Evolutionary conservation across 1,284 basidiomycete species (phyloP), one percentile per base, ranked within the genome.

Genomic region (Microbotryum violaceum): DNA sequence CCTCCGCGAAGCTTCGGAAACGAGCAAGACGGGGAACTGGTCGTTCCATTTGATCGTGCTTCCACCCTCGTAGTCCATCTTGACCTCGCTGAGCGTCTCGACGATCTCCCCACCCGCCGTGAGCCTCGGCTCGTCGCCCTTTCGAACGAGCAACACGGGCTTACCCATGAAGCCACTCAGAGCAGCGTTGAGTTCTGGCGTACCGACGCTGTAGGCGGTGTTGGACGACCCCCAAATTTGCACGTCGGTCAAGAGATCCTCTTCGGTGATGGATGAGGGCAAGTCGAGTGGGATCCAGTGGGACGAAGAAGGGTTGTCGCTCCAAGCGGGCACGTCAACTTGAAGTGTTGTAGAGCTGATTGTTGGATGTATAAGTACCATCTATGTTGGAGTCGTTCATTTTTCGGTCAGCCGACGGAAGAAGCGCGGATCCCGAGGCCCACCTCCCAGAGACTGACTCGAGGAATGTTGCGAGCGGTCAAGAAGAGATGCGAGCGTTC

Each of bases 291-390:
- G 64, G n/a, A 66, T 50, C 12, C 56, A 51, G 52, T 58, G 60
- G 1, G 44, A 47, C 27, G 25, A 20, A 4, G 46, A 6, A 27
- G 51, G 25, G 16, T 14, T 47, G n/a, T 23, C 42, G 3, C 21
- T 4, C 16, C 27, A 33, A 1, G 50, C 47, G 6, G 64, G 64
- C 6, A 66, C 59, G 25, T 44, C 18, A 44, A 66, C 55, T 29
- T 61, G 54, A 54, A 66, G 64, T 6, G 59, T 51, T 2, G 27
- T 48, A 44, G 45, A 29, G 27, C 57, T 56, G 31, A 66, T 55
- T 25, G 25, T 20, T 16, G 64, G 61, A 48, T 59, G 57, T 29
- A 66, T 62, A 29, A 66, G 61, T 29, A 66, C 57, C 64, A 63
- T 63, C 56, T 58, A 53, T 6, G 8, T 10, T 8, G 4, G 20